Percentiles rank a stretch among this genome's conserved stretches.
These are phyloP conservation scores for Trichoderma afroharzianum DNA, from an alignment of 2,329 filamentous ascomycete genomes.

Conservation along the genomic window DNA sequence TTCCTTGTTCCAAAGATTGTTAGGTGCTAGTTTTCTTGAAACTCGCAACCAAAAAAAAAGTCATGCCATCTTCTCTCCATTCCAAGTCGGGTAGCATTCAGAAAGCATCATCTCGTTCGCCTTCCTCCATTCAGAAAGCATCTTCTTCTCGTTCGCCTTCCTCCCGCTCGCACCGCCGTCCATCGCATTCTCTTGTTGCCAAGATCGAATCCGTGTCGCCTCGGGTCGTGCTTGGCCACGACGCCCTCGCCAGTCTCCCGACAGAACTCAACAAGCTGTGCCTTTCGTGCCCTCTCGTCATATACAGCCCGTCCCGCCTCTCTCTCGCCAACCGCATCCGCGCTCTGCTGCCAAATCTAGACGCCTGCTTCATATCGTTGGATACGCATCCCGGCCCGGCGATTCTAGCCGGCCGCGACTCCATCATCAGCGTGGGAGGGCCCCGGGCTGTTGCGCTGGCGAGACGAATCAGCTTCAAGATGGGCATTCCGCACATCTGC, in stretches of 20 bases:
- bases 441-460: constrained; percentile 60
- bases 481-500: constrained; percentile 54
- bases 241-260: constrained; percentile 32
- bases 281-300: constrained; percentile 34
- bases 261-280: constrained; percentile 32
- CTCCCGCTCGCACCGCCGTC: neutral
- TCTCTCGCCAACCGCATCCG: constrained; percentile 33
- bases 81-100: constrained; percentile 3
- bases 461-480: constrained; percentile 50
- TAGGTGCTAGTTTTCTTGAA: neutral
- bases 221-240: constrained; percentile 35
- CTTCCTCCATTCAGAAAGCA: neutral
- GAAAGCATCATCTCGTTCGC: neutral
- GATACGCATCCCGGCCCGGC: constrained; percentile 28
- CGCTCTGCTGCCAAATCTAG: constrained; percentile 32
- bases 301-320: constrained; percentile 38
- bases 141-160: neutral
- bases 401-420: constrained; percentile 44
- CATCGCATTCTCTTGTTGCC: neutral
- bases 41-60: neutral
- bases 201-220: constrained; percentile 22
- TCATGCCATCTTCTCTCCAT: constrained; percentile 11
- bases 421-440: constrained; percentile 59
- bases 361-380: constrained; percentile 33
- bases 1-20: neutral